A percentile compares a stretch with the other conserved stretches of the same genome.
Evolutionary conservation across 805 yeast species (phyloP).

Genomic region (Saccharomycopsis sp.): DNA sequence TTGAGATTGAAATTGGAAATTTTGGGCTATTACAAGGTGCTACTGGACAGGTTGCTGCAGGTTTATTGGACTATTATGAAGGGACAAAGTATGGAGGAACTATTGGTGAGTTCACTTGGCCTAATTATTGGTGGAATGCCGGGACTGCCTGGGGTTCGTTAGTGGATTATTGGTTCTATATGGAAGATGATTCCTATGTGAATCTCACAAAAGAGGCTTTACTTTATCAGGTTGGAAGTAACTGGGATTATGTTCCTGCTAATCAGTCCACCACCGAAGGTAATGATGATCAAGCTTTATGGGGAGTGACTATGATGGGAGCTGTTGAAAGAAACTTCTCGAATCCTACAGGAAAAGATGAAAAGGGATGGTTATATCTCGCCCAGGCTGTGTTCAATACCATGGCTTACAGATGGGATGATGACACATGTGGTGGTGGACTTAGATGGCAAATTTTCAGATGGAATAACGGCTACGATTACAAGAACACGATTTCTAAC

Average conservation of each 20-base stretch:
- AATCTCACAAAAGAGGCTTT: slow-evolving; percentile 54
- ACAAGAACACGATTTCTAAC: slow-evolving; percentile 87
- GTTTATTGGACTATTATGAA: slow-evolving; percentile 76
- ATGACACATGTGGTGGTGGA: slow-evolving; percentile 71
- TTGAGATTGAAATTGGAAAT: slow-evolving; percentile 22
- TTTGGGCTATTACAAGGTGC: slow-evolving; percentile 37
- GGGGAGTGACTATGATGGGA: slow-evolving; percentile 90
- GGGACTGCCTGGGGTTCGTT: slow-evolving; percentile 92
- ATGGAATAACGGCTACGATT: slow-evolving; percentile 92
- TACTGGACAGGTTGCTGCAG: slow-evolving; percentile 54
- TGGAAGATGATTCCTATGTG: slow-evolving; percentile 64
- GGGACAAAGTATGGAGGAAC: slow-evolving; percentile 67
- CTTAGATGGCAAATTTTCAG: slow-evolving; percentile 93
- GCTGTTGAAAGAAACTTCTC: slow-evolving; percentile 88
- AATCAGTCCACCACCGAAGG: slow-evolving; percentile 92
- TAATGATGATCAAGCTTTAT: slow-evolving; percentile 95
- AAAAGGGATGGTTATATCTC: slow-evolving; percentile 74
- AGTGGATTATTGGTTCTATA: slow-evolving; percentile 68
- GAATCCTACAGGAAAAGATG: slow-evolving; percentile 46
- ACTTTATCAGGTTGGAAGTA: slow-evolving; percentile 64
- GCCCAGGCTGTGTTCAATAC: slow-evolving; percentile 89
- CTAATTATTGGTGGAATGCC: slow-evolving; percentile 99
- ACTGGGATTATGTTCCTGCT: slow-evolving; percentile 75
- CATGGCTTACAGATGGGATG: slow-evolving; percentile 88
- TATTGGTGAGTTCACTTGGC: slow-evolving; percentile 79